These are phyloP conservation scores for Saturnispora saitoi DNA, from an alignment of 805 yeast species.

Conservation along the genomic window DNA sequence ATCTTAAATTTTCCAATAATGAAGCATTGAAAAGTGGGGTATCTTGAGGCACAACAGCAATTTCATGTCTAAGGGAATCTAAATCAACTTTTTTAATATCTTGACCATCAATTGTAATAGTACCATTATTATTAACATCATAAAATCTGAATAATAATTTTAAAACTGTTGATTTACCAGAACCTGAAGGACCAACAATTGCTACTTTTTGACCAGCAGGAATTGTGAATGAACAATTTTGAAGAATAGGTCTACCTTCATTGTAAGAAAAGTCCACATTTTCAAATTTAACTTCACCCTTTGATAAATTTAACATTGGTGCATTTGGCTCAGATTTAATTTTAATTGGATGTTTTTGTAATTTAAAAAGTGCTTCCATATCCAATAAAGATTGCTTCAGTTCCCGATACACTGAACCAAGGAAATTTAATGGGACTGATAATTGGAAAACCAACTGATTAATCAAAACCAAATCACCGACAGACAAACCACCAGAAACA, in stretches of 20 bases:
- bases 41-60: conserved; percentile 97
- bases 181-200: conserved; percentile 92
- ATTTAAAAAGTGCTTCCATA: conserved; percentile 88
- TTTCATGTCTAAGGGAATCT: conserved; percentile 59
- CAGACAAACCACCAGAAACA: conserved; percentile 71
- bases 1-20: conserved; percentile 76
- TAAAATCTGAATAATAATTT: conserved; percentile 82
- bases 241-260: conserved; percentile 76
- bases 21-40: conserved; percentile 93
- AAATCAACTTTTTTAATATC: conserved; percentile 70
- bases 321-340: conserved; percentile 60
- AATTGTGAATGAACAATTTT: conserved; percentile 71
- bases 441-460: conserved; percentile 95
- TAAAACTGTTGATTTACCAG: conserved; percentile 88
- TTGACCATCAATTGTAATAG: conserved; percentile 80
- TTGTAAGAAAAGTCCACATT: conserved; percentile 91
- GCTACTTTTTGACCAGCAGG: conserved; percentile 92
- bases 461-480: conserved; percentile 90
- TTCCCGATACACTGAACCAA: conserved; percentile 94
- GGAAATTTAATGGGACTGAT: conserved; percentile 86
- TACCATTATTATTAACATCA: conserved; percentile 46
- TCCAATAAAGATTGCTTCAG: conserved; percentile 86
- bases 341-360: conserved; percentile 65
- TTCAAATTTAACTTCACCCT: conserved; percentile 73
- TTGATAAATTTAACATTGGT: conserved; percentile 43